Percentiles rank a stretch among this genome's conserved stretches.
These are phyloP conservation scores for Dothidotthia symphoricarpi DNA, from an alignment of 2,329 filamentous ascomycete species.

Conservation along the genomic window DNA sequence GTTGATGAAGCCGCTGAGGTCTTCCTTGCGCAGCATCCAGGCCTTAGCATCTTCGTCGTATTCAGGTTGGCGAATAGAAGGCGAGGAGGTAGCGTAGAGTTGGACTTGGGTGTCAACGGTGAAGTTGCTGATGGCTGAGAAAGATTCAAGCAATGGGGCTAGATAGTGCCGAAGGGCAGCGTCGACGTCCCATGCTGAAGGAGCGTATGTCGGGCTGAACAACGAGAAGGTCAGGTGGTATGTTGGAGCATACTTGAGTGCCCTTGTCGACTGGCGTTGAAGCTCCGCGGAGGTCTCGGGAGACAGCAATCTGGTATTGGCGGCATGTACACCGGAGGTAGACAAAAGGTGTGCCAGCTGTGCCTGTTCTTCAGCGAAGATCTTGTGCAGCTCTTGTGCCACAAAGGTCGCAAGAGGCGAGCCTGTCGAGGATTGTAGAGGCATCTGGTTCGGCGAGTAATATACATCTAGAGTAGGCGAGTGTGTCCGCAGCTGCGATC, in stretches of 20 bases:
- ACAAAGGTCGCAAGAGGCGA: conserved; percentile 74
- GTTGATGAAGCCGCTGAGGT: conserved; percentile 92
- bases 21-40: conserved; percentile 74
- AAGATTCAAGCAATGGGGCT: conserved; percentile 72
- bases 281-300: conserved; percentile 53
- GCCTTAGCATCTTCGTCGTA: conserved; percentile 56
- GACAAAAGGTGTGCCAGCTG: conserved; percentile 60
- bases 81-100: conserved; percentile 73
- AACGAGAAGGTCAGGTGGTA: conserved; percentile 96
- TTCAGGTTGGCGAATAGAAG: conserved; percentile 58
- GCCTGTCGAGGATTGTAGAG: conserved; percentile 66
- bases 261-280: conserved; percentile 70
- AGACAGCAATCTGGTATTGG: conserved; percentile 54
- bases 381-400: conserved; percentile 70
- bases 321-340: conserved; percentile 41
- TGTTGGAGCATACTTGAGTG: conserved; percentile 86
- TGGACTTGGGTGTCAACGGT: conserved; percentile 96
- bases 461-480: conserved; percentile 71
- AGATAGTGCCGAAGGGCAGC: conserved; percentile 77
- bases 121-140: conserved; percentile 86
- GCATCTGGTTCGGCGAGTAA: conserved; percentile 68
- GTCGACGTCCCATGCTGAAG: conserved; percentile 91
- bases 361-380: conserved; percentile 86
- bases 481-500: conserved; percentile 66
- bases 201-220: conserved; percentile 74